Evolutionary conservation across 2,329 filamentous ascomycete genomes (phyloP), one percentile per base, ranked within the genome.

Genomic region (Sarocladium brachiariae): DNA sequence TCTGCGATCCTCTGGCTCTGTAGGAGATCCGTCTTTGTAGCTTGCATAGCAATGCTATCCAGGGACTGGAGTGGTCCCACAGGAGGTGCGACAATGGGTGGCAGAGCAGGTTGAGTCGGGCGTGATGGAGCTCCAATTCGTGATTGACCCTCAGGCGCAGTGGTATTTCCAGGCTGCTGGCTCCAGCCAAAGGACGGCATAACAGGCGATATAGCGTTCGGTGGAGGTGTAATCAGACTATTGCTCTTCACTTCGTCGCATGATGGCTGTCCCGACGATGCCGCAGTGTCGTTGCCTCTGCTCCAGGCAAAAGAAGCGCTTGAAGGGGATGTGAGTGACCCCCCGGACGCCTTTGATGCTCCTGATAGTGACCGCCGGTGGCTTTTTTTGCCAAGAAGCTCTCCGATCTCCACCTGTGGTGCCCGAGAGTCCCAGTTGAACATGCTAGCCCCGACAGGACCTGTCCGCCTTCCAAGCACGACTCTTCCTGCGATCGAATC

Each of bases 381-480:
- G 3, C 37, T 21, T 30, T 57, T 62, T n/a, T 55, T 58, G 7
- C 56, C 57, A 13, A 70, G 53, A 4, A 70, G 54, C 53, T 67
- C 63, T 2, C 61, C 61, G 18, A 83, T 70, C 8, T 75, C 70
- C 2, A 81, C 67, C 9, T 73, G 70, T 25, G 74, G 70, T 0
- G 73, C 71, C 16, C 71, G 69, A 13, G 74, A 74, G 55, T 83
- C 77, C 81, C 81, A 85, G 25, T 81, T 78, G 62, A 84, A 85
- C 56, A 78, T 71, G 52, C 70, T 73, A 5, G 69, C 70, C 34
- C 72, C 74, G 16, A 71, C 69, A 16, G 62, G 62, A 1, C 64
- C 66, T 1, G 59, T 59, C 11, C 70, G 65, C 43, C 69, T 64
- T 1, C 70, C 67, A 2, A 67, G 58, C 21, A 66, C 61, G 6